A percentile compares a stretch with the other conserved stretches of the same genome.
Conservation (phyloP, 148 eudicot genomes). For the Agrostemma githago region DNA sequence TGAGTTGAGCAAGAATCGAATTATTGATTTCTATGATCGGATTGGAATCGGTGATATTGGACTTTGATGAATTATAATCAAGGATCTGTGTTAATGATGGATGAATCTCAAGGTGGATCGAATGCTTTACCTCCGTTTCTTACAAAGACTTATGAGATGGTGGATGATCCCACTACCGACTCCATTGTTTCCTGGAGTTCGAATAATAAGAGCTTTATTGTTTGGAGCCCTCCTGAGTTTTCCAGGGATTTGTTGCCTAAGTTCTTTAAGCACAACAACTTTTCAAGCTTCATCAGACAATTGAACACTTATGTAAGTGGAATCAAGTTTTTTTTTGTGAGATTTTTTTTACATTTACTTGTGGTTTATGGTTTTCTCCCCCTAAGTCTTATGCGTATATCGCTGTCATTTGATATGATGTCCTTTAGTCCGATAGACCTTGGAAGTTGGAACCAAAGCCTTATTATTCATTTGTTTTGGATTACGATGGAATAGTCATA, state of each 20-base stretch:
- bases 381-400: too few relatives aligned
- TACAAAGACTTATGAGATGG: slow-evolving; percentile 86
- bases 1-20: slow-evolving; percentile 9
- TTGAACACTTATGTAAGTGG: slow-evolving; percentile 80
- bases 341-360: too few relatives aligned
- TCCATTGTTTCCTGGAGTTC: slow-evolving; percentile 76
- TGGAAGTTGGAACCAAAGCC: too few relatives aligned
- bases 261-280: slow-evolving; percentile 88
- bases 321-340: neutral
- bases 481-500: too few relatives aligned
- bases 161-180: slow-evolving; percentile 66
- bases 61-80: slow-evolving; percentile 15
- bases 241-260: slow-evolving; percentile 64
- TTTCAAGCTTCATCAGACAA: slow-evolving; percentile 91
- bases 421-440: too few relatives aligned
- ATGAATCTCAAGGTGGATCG: slow-evolving; percentile 59
- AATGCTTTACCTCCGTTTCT: slow-evolving; percentile 76
- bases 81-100: slow-evolving; percentile 41
- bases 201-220: slow-evolving; percentile 62
- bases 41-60: slow-evolving; percentile 22
- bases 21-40: slow-evolving; percentile 13
- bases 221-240: slow-evolving; percentile 69
- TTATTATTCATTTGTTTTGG: too few relatives aligned
- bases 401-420: too few relatives aligned
- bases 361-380: too few relatives aligned